Percentiles rank a stretch among this genome's conserved stretches.
Evolutionary conservation across 495 filamentous ascomycete species (phyloP).

Genomic region (Cairneyella variabilis): DNA sequence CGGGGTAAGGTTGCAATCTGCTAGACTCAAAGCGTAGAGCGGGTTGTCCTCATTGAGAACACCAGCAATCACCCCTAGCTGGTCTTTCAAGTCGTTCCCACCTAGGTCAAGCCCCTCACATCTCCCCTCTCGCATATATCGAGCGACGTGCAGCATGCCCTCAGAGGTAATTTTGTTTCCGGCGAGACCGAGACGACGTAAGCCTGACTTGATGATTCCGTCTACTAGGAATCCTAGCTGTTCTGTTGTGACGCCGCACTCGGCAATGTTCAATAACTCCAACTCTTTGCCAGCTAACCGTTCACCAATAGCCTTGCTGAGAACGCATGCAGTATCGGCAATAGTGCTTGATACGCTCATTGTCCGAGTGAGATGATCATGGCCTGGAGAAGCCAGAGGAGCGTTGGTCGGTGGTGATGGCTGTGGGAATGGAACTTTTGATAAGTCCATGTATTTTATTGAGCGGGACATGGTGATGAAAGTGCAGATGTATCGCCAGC

Average conservation of each 20-base stretch:
- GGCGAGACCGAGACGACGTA: constrained; percentile 75
- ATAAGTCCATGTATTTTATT: constrained; percentile 80
- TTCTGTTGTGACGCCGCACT: constrained; percentile 66
- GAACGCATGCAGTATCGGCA: constrained; percentile 40
- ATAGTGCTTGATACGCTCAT: constrained; percentile 16
- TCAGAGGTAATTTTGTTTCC: constrained; percentile 71
- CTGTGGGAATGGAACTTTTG: constrained; percentile 76
- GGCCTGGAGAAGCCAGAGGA: neutral
- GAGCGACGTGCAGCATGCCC: constrained; percentile 69
- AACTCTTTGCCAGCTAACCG: constrained; percentile 71
- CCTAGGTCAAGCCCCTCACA: constrained; percentile 94
- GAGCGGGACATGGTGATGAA: constrained; percentile 89
- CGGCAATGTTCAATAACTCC: constrained; percentile 78
- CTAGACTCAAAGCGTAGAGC: constrained; percentile 79
- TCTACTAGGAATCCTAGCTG: constrained; percentile 72
- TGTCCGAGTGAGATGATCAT: constrained; percentile 15
- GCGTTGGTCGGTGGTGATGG: constrained; percentile 15
- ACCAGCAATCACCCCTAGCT: constrained; percentile 62
- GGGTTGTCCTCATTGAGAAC: constrained; percentile 54
- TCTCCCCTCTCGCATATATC: constrained; percentile 65
- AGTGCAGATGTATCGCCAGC: constrained; percentile 86
- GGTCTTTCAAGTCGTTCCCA: constrained; percentile 73
- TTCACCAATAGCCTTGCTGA: constrained; percentile 71
- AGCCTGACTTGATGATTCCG: constrained; percentile 66
- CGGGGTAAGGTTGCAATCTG: constrained; percentile 78